Conservation (phyloP, 768 basidiomycete genomes). For the Clavaria fumosa region DNA sequence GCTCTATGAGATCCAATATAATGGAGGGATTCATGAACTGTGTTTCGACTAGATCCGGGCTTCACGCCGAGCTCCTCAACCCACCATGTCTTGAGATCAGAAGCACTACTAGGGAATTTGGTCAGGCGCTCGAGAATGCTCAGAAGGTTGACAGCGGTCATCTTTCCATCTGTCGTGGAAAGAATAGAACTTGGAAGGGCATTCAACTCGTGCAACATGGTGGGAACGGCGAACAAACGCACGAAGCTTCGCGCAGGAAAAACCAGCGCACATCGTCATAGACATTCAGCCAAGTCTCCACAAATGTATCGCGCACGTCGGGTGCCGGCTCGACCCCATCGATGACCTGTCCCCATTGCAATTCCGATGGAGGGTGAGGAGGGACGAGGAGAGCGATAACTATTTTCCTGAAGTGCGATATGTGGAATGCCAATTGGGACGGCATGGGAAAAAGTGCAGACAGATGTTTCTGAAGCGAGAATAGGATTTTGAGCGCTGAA, state of each 20-base stretch:
- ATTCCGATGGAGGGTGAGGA: conserved; percentile 29
- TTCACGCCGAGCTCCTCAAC: conserved; percentile 44
- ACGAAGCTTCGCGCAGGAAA: conserved; percentile 72
- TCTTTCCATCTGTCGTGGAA: conserved; percentile 6
- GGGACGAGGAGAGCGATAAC: conserved; percentile 44
- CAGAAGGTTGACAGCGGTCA: conserved; percentile 34
- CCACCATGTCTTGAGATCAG: conserved; percentile 70
- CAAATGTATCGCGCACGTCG: conserved; percentile 49
- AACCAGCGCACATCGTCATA: conserved; percentile 82
- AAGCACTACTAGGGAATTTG: conserved; percentile 56
- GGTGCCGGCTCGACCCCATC: conserved; percentile 30
- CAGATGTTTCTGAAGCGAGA: conserved; percentile 63
- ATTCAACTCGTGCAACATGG: neutral
- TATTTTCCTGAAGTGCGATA: conserved; percentile 51
- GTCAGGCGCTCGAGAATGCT: conserved; percentile 49
- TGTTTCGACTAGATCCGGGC: conserved; percentile 36
- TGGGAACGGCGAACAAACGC: conserved; percentile 14
- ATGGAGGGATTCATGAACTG: conserved; percentile 64
- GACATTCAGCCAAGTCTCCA: conserved; percentile 59
- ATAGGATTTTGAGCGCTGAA: conserved; percentile 57
- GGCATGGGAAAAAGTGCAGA: conserved; percentile 45
- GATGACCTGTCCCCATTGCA: conserved; percentile 15
- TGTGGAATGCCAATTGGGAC: conserved; percentile 41
- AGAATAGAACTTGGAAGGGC: no score
- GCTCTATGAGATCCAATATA: conserved; percentile 63